Conservation (phyloP, 2,329 filamentous ascomycete species). For the Drechslerella dactyloides region DNA sequence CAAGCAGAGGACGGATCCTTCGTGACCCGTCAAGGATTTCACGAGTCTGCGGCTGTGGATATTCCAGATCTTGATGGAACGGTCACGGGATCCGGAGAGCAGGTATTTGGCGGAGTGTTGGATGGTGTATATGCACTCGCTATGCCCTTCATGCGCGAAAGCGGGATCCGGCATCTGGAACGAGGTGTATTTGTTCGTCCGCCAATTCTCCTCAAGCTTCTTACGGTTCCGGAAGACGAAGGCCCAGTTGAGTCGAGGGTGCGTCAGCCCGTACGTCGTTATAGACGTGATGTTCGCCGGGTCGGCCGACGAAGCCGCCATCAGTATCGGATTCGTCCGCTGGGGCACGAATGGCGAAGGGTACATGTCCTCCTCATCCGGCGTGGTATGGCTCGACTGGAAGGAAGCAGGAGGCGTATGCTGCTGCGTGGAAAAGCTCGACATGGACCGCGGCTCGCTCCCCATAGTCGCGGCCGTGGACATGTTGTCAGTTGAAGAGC, state of each 20-base stretch:
- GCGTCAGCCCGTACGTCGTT: constrained; percentile 64
- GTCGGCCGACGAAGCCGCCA: constrained; percentile 42
- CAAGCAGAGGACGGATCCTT: constrained; percentile 86
- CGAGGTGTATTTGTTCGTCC: constrained; percentile 77
- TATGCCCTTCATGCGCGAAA: constrained; percentile 80
- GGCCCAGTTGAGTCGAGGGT: constrained; percentile 82
- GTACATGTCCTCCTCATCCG: constrained; percentile 48
- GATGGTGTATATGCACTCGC: constrained; percentile 92
- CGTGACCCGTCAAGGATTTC: constrained; percentile 76
- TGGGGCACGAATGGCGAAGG: constrained; percentile 25
- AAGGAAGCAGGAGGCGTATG: constrained; percentile 45
- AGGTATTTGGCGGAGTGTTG: constrained; percentile 85
- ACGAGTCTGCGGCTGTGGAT: constrained; percentile 79
- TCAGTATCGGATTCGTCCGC: constrained; percentile 22
- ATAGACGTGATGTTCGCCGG: constrained; percentile 54
- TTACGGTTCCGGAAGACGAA: constrained; percentile 88
- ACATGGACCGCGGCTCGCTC: constrained; percentile 54
- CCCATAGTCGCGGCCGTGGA: constrained; percentile 32
- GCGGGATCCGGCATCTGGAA: constrained; percentile 89
- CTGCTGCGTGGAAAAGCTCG: constrained; percentile 58
- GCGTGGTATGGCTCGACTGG: constrained; percentile 31
- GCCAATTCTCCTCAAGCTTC: constrained; percentile 88
- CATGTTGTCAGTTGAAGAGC: constrained; percentile 21
- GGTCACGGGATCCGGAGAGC: constrained; percentile 91
- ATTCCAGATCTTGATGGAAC: constrained; percentile 87